A percentile compares a stretch with the other conserved stretches of the same genome.
Conservation (phyloP, 805 yeast genomes). For the Starmera caribaea region DNA sequence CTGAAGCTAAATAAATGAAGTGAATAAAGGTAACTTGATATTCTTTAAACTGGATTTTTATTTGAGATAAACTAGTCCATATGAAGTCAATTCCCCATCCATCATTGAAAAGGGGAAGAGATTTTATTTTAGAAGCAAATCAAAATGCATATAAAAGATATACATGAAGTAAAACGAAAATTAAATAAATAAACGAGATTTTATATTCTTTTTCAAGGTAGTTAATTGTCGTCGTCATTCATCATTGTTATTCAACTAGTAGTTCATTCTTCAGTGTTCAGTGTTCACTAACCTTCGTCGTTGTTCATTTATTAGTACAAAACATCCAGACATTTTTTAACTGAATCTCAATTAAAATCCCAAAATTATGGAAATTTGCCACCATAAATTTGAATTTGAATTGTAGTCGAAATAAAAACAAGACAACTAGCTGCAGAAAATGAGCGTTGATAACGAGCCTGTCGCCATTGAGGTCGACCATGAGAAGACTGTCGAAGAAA, state of each 20-base stretch:
- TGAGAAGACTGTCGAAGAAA: conserved; percentile 20
- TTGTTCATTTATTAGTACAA: no score
- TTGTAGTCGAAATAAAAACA: neutral
- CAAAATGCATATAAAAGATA: conserved; percentile 1
- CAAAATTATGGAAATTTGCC: conserved; percentile 1
- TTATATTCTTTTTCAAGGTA: no score
- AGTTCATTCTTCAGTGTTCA: no score
- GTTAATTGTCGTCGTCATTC: no score
- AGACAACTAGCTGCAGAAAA: conserved; percentile 15
- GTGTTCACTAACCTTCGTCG: no score
- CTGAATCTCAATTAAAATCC: no score
- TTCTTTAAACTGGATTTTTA: neutral
- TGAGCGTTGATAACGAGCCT: conserved; percentile 3
- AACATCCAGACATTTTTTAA: no score
- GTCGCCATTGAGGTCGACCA: conserved; percentile 13
- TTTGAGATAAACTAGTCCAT: neutral
- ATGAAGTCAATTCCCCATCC: no score
- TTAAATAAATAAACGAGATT: neutral
- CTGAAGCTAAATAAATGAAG: conserved; percentile 60
- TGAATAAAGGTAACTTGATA: no score
- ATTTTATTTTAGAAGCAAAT: neutral
- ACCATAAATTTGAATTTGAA: conserved; percentile 1
- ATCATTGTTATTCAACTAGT: no score
- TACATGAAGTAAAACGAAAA: neutral
- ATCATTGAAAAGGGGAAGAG: no score